Evolutionary conservation across 352 stramenopile species (phyloP).

Genomic region (Blastocystis hominis): DNA sequence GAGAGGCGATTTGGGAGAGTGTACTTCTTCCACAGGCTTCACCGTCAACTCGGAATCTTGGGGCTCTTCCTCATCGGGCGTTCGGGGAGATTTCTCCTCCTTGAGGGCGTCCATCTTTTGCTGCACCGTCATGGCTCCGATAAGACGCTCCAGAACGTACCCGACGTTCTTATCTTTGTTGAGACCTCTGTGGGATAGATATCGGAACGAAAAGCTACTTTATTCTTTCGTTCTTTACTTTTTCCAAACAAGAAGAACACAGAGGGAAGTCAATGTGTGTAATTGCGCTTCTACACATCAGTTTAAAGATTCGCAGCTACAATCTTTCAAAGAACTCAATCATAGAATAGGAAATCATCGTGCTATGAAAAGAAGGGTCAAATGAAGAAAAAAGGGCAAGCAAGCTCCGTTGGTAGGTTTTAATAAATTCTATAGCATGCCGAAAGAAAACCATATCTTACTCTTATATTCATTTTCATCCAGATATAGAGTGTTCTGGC

Average conservation of each 20-base stretch:
- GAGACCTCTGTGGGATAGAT: not conserved
- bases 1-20: not conserved
- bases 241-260: slow-evolving; percentile 42
- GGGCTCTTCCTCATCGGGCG: not conserved
- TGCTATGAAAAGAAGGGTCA: not conserved
- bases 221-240: slow-evolving; percentile 3
- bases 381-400: not conserved
- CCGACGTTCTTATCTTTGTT: slow-evolving; percentile 47
- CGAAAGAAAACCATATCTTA: not conserved
- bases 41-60: not conserved
- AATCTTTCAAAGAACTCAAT: slow-evolving; percentile 53
- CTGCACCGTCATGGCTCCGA: slow-evolving; percentile 40
- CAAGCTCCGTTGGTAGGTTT: slow-evolving; percentile 35
- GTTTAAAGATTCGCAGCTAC: not conserved
- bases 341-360: not conserved
- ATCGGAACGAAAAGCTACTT: not conserved
- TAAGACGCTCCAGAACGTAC: slow-evolving; percentile 39
- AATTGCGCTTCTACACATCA: not conserved
- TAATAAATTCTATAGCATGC: slow-evolving; percentile 18
- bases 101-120: slow-evolving; percentile 17
- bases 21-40: not conserved
- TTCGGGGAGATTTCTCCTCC: not conserved
- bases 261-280: slow-evolving; percentile 28
- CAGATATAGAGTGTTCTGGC: slow-evolving; percentile 27
- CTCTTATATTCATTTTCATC: slow-evolving; percentile 50